These are phyloP conservation scores for Jacaranda mimosifolia DNA, from an alignment of 257 asterid genomes.

Conservation along the genomic window DNA sequence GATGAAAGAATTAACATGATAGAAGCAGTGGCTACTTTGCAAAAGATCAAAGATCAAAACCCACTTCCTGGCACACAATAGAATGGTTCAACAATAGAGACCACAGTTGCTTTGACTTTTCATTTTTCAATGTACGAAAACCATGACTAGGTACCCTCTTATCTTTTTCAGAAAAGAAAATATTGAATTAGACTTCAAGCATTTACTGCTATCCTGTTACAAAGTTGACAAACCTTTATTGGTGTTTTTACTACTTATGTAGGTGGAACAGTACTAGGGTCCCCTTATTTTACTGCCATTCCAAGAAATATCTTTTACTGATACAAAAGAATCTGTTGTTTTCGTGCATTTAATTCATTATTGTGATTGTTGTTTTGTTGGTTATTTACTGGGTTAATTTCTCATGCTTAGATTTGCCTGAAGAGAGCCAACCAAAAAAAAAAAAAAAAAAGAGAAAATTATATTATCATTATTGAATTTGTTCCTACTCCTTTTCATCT, in stretches of 20 bases:
- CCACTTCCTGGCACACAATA: too few species aligned
- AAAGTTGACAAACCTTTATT: background rate
- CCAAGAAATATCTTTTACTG: background rate
- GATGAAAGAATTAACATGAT: too few species aligned
- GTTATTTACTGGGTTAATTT: background rate
- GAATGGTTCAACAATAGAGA: background rate
- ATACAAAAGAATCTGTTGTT: background rate
- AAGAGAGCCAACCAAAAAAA: background rate
- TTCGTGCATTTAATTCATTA: background rate
- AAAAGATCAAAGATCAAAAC: too few species aligned
- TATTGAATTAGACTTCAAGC: background rate
- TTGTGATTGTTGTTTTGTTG: background rate
- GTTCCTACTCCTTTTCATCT: too few species aligned
- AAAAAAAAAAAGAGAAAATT: too few species aligned
- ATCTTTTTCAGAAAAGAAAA: background rate
- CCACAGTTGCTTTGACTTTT: background rate
- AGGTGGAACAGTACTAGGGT: slow-evolving; percentile 7
- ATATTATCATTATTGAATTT: too few species aligned
- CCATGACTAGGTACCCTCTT: slow-evolving; percentile 5
- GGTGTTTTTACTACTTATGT: background rate
- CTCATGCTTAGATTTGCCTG: slow-evolving; percentile 9
- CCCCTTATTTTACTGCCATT: background rate
- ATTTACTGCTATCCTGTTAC: background rate
- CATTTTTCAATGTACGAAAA: background rate
- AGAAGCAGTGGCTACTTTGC: background rate